Percentiles rank a stretch among this genome's conserved stretches.
Conservation (phyloP, 2,329 filamentous ascomycete genomes). For the Graphium sp. region DNA sequence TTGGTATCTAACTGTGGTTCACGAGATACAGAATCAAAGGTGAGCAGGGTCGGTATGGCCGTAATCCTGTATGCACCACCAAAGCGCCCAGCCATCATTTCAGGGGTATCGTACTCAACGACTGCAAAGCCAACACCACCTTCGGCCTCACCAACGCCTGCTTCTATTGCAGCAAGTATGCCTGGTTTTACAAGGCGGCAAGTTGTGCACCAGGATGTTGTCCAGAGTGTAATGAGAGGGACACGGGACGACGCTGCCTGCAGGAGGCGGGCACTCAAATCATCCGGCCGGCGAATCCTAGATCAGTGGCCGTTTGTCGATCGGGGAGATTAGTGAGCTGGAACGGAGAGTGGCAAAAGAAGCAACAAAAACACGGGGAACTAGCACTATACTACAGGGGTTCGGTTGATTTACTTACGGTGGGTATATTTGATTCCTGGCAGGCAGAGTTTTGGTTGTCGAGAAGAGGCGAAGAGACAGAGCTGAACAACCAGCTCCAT, state of each 20-base stretch:
- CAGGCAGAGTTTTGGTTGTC: slow-evolving; percentile 5
- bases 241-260: slow-evolving; percentile 33
- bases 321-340: slow-evolving; percentile 3
- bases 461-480: slow-evolving; percentile 6
- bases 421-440: slow-evolving; percentile 17
- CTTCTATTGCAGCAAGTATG: slow-evolving; percentile 27
- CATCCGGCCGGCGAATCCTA: slow-evolving; percentile 36
- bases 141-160: slow-evolving; percentile 33
- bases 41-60: slow-evolving; percentile 37
- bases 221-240: slow-evolving; percentile 45
- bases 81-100: slow-evolving; percentile 27
- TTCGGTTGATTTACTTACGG: slow-evolving; percentile 12
- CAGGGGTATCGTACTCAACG: slow-evolving; percentile 39
- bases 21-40: slow-evolving; percentile 37
- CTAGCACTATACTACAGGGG: slow-evolving; percentile 9
- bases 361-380: slow-evolving; percentile 4
- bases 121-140: slow-evolving; percentile 36
- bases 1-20: slow-evolving; percentile 32
- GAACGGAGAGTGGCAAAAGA: slow-evolving; percentile 3
- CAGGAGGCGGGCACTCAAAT: slow-evolving; percentile 38
- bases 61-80: slow-evolving; percentile 35
- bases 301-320: slow-evolving; percentile 1
- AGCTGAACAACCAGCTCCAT: no score
- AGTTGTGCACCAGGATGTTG: slow-evolving; percentile 37
- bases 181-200: slow-evolving; percentile 33